Evolutionary conservation across 768 basidiomycete species (phyloP), one percentile per base, ranked within the genome.

Genomic region (Leccinum barrowsii): DNA sequence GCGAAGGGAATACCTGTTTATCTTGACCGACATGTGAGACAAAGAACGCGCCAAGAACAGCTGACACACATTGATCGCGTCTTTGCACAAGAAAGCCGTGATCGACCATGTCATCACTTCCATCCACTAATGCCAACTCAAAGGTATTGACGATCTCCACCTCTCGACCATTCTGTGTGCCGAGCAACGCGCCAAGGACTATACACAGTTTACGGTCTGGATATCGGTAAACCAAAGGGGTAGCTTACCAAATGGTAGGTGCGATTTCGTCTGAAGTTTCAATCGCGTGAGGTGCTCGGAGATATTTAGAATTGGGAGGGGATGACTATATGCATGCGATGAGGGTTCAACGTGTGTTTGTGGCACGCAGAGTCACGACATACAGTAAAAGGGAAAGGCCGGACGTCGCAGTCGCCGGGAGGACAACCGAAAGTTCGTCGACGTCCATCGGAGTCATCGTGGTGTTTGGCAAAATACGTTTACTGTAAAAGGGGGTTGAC

Each of bases 71-170:
- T 74, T 98, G 94, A 61, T 95, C 94, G 64, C 85, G 83, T 69
- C 97, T 80, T 50, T 86, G 86, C 11, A 85, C 78, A 7, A 98
- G 77, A 71, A 95, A 98, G 1, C 79, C 89, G 60, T 88, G 85
- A 73, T 98, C 90, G 8, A 96, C 85, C 7, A 76, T 74, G 55
- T 81, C 79, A 44, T 80, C 81, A 32, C 79, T 79, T 32, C 75
- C 81, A 55, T 82, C 80, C 51, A 87, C 77, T 17, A 72, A 59
- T 6, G 89, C 88, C 50, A 98, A 78, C 70, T 99, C 97, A 69
- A 98, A 99, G 10, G 92, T 90, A 67, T 98, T 99, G 58, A 96
- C 90, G 68, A 99, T 95, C 75, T 98, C 95, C 24, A 99, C 89
- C 67, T 98, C 92, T 59, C 95, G 85, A 21, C 95, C 95, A 65